phyloP scores from a whole-genome alignment of 768 basidiomycete species.

The Rhizopogon vinicolor region DNA sequence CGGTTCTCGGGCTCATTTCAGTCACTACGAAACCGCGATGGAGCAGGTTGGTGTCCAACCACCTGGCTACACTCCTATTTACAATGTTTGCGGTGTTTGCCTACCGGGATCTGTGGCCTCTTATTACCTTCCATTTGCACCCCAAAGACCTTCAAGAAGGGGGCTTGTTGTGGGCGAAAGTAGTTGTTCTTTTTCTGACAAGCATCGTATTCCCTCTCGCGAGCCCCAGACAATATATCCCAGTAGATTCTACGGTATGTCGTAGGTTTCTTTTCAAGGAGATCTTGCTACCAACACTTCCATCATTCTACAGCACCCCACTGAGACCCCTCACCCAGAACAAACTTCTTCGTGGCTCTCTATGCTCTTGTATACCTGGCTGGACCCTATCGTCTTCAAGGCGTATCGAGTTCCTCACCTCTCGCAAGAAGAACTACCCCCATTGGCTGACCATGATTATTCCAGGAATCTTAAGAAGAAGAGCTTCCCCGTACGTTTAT shows the following conservation, averaged over 20 bases:
- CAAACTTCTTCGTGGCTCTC: conserved; percentile 35
- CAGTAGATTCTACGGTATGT: conserved; percentile 40
- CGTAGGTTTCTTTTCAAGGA: too few species aligned
- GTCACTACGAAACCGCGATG: conserved; percentile 27
- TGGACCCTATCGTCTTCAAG: conserved; percentile 45
- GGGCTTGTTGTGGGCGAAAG: conserved; percentile 47
- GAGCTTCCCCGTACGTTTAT: conserved; percentile 27
- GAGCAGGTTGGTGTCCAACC: conserved; percentile 25
- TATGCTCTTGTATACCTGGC: conserved; percentile 41
- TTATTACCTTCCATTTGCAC: conserved; percentile 45
- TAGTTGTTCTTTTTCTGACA: conserved; percentile 40
- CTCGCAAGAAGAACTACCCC: conserved; percentile 37
- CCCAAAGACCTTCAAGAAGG: conserved; percentile 50
- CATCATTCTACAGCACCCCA: conserved; percentile 14
- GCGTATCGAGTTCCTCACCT: conserved; percentile 43
- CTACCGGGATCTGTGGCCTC: conserved; percentile 58
- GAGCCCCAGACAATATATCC: conserved; percentile 53
- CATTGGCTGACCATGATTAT: conserved; percentile 44
- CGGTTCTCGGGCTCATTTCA: conserved; percentile 35
- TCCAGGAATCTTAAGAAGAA: conserved; percentile 28
- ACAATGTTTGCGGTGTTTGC: conserved; percentile 42
- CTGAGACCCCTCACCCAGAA: conserved; percentile 29
- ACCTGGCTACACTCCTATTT: conserved; percentile 46
- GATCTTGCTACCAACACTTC: neutral
- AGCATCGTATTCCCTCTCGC: conserved; percentile 49